Base-by-base conservation (phyloP, 1,284 basidiomycete genomes). In the Pseudozyma flocculosa region DNA sequence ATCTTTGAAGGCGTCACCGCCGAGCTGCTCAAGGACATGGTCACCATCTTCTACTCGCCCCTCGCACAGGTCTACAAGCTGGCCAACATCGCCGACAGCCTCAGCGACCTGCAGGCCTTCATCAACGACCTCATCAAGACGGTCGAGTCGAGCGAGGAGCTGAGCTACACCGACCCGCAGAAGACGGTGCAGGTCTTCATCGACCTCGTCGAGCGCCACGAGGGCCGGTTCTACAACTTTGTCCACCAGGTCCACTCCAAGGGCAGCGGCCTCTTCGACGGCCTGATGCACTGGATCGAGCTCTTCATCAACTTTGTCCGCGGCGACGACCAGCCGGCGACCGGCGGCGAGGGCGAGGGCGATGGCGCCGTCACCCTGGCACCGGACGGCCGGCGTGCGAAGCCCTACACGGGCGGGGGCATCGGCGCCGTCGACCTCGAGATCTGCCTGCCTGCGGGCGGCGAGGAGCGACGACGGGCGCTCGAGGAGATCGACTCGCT, bases 201-300 rank as follows among this genome's bases (percentile, higher is more conserved):
- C 66, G 87, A 93, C 76, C 85, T 99, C 21, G 89, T 98, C 36
- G 85, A 88, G 69, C 85, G 95, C 26, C 95, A 99, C 79, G 92
- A 98, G 75, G 90, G 92, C 72, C 81, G 90, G 0, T 98, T 98
- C 81, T 99, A 98, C 82, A 83, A 83, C 55, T 99, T 99, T 78
- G 94, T 99, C 22, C 92, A 98, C 83, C 95, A 96, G 73, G 95
- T 99, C 4, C 95, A 99, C 76, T 88, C 91, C 38, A 97, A 97
- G 78, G 95, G 95, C 39, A 89, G 93, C 69, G 89, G 88, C 5
- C 83, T 99, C 11, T 99, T 99, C 77, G 90, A 92, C 73, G 86
- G 84, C 52, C 85, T 99, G 55, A 96, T 97, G 90, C 85, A 84
- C 45, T 99, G 95, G 95, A 88, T 96, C 73, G 93, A 98, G 80